phyloP scores from a whole-genome alignment of 495 filamentous ascomycete species.

The Glutinoglossum americanum region DNA sequence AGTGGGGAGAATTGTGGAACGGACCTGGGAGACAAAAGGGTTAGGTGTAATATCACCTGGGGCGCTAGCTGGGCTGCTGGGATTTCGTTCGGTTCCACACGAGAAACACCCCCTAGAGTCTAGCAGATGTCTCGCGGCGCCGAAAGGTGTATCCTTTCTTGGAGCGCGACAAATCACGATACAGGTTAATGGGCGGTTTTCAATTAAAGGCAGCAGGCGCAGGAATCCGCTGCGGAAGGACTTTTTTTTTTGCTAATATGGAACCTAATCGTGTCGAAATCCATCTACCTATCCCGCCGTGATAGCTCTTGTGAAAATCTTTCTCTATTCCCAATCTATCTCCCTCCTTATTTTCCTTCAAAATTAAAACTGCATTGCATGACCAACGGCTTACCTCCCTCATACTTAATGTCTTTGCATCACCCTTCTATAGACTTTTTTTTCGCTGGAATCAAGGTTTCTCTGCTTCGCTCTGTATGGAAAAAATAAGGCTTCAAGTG shows the following conservation, averaged over 20 bases:
- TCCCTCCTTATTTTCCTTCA: too few species aligned
- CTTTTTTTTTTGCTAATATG: background rate
- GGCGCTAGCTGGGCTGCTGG: background rate
- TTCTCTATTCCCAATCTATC: too few species aligned
- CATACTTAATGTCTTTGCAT: too few species aligned
- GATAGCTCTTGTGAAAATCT: background rate
- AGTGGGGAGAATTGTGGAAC: background rate
- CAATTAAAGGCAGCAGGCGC: too few species aligned
- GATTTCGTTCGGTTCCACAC: background rate
- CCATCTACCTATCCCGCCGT: background rate
- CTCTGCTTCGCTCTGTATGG: too few species aligned
- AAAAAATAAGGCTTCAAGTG: too few species aligned
- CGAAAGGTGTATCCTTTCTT: background rate
- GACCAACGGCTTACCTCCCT: too few species aligned
- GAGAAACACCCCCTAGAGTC: background rate
- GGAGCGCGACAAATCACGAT: background rate
- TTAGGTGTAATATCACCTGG: too few species aligned
- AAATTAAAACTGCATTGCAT: background rate
- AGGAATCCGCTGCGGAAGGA: background rate
- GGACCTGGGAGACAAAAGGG: background rate
- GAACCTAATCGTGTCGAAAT: background rate
- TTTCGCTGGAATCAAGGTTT: too few species aligned
- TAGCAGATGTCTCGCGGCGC: background rate
- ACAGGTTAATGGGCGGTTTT: background rate
- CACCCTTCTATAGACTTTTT: too few species aligned